phyloP scores from a whole-genome alignment of 495 filamentous ascomycete species.

The Hypoxylon cercidicola region DNA sequence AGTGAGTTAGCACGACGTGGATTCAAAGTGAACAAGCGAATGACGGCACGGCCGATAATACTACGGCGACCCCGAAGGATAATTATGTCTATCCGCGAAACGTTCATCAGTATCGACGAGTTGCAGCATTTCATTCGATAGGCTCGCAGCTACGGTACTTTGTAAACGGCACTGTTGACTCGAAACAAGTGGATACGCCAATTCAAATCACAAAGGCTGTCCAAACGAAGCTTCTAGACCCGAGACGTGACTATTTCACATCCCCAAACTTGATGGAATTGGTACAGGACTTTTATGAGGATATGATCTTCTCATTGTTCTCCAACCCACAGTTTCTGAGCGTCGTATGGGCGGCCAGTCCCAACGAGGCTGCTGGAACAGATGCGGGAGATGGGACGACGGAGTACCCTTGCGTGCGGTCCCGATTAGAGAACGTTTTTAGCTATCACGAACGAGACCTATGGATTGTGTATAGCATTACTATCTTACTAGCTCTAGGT shows the following conservation, averaged over 20 bases:
- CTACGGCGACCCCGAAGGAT: conserved; percentile 46
- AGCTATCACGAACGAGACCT: conserved; percentile 48
- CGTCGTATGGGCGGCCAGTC: conserved; percentile 51
- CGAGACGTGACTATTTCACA: conserved; percentile 44
- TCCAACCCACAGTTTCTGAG: conserved; percentile 47
- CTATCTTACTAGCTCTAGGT: conserved; percentile 40
- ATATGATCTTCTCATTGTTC: conserved; percentile 50
- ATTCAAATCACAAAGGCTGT: conserved; percentile 48
- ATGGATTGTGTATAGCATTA: conserved; percentile 52
- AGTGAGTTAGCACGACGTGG: conserved; percentile 44
- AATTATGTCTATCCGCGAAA: conserved; percentile 50
- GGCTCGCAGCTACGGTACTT: conserved; percentile 46
- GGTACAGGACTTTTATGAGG: conserved; percentile 49
- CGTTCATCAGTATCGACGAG: conserved; percentile 42
- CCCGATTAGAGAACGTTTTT: conserved; percentile 45
- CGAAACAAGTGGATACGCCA: conserved; percentile 44
- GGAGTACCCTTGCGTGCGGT: conserved; percentile 46
- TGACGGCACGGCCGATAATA: conserved; percentile 52
- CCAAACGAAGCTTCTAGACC: conserved; percentile 51
- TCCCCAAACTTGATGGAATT: conserved; percentile 22
- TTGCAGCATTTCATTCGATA: conserved; percentile 51
- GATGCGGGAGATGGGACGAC: conserved; percentile 17
- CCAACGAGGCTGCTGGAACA: conserved; percentile 40
- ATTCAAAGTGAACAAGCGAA: conserved; percentile 43
- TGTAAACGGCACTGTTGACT: conserved; percentile 51